Conservation (phyloP, 192 early-diverging fungal genomes). For the Backusella liffmaniae region DNA sequence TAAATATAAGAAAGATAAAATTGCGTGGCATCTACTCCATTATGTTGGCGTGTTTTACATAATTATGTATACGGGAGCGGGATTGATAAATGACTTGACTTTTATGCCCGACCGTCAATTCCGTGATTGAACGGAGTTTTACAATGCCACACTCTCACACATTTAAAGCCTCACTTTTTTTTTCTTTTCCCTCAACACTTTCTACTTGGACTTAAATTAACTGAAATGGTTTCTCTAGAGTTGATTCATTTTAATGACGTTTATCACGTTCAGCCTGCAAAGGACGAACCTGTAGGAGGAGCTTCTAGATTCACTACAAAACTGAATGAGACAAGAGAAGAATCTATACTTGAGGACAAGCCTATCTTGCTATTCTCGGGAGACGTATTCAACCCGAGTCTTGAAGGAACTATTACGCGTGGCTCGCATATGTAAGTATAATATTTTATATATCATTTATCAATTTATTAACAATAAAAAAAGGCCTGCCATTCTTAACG, state of each 20-base stretch:
- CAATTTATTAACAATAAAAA: neutral
- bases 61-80: neutral
- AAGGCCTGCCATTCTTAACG: constrained; percentile 54
- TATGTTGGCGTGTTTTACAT: neutral
- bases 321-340: constrained; percentile 34
- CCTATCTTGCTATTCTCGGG: constrained; percentile 62
- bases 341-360: constrained; percentile 15
- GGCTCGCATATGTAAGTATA: constrained; percentile 59
- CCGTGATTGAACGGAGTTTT: neutral
- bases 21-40: neutral
- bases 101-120: neutral
- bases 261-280: constrained; percentile 53
- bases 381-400: constrained; percentile 65
- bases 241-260: constrained; percentile 70
- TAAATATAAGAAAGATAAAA: neutral
- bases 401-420: constrained; percentile 65
- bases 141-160: neutral
- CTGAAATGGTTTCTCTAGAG: constrained; percentile 27
- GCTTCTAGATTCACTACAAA: constrained; percentile 58
- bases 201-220: constrained; percentile 11
- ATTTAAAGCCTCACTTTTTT: neutral
- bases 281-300: constrained; percentile 60
- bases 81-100: neutral
- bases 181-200: constrained; percentile 9
- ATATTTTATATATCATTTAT: neutral